Evolutionary conservation across 139 green algal genomes (phyloP).

Genomic region (Mesostigma viride): DNA sequence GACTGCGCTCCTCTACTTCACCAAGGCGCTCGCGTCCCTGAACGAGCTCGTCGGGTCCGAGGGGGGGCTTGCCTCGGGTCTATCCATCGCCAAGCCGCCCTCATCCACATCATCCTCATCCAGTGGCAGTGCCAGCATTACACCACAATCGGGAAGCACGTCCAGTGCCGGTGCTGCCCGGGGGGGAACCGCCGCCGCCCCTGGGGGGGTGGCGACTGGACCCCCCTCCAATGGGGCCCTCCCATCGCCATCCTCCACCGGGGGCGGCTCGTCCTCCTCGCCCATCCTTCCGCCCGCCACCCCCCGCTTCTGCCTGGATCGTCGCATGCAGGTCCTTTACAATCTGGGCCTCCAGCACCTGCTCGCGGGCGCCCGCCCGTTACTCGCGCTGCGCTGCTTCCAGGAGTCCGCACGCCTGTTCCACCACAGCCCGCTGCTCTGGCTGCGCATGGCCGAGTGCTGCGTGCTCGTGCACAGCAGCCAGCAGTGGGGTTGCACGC

Average conservation of each 20-base stretch:
- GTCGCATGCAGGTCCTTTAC: slow-evolving; percentile 22
- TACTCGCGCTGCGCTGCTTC: slow-evolving; percentile 10
- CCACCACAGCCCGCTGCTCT: slow-evolving; percentile 20
- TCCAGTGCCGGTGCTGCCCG: not conserved
- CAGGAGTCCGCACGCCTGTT: slow-evolving; percentile 19
- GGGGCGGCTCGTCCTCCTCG: too few species aligned
- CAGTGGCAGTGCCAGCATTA: too few species aligned
- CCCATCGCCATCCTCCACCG: too few species aligned
- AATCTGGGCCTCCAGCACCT: slow-evolving; percentile 24
- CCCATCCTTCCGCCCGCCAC: too few species aligned
- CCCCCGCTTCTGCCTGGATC: too few species aligned
- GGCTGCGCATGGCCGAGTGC: slow-evolving; percentile 29
- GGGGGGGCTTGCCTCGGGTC: too few species aligned
- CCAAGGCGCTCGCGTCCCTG: slow-evolving; percentile 15
- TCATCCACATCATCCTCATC: too few species aligned
- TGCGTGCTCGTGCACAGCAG: slow-evolving; percentile 17
- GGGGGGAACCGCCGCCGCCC: not conserved
- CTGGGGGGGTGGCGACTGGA: too few species aligned
- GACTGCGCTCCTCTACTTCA: slow-evolving; percentile 21
- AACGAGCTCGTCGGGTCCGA: too few species aligned
- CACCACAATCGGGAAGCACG: not conserved
- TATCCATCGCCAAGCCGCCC: not conserved
- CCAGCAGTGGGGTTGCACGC: too few species aligned
- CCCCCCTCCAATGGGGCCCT: too few species aligned
- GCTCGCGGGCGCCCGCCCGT: not conserved